Base-by-base conservation (phyloP, 257 asterid species). In the Fraxinus cuspidata region DNA sequence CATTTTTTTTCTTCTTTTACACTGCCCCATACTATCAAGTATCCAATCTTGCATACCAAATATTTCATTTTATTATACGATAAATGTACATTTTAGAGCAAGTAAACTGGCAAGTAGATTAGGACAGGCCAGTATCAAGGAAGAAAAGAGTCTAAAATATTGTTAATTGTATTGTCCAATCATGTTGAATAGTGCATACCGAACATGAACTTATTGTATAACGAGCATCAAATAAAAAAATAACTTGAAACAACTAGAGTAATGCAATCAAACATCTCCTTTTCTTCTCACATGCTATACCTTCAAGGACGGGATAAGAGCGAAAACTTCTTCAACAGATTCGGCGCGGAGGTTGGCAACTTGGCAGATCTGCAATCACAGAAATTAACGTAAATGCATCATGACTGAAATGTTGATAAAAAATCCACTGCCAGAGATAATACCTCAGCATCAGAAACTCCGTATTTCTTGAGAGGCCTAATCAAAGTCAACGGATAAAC, bases 391-490 rank as follows among this genome's bases (percentile, higher is more conserved):
- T 80, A 82, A 81, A 75, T 29, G 63, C 71, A 60, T 58, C 77
- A 74, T 49, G 49, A 21, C 40, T 73, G 29, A 68, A 66, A 21
- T 51, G 71, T 80, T 51, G 53, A 79, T 60, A 70, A 79, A 74
- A 74, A 32, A 72, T 56, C 16, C 58, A 78, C 81, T 58, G n/a
- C 53, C 65, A 6, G 21, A 73, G 60, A 75, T 75, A 40, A 82
- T 90, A 96, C 99, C 99, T 92, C 97, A 31, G 85, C 80, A 38
- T 96, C 95, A 78, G 92, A 85, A 72, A 92, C 90, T 70, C 96
- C 97, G n/a, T 81, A 81, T 86, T 82, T 83, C 86, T 88, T 92
- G 72, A 93, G 90, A 80, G 92, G 91, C 73, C 97, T 95, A 68
- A 73, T 77, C 73, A 68, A 83, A 89, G 96, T 96, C 81, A 95